A percentile compares a stretch with the other conserved stretches of the same genome.
Evolutionary conservation across 1,139 yeast species (phyloP).

Genomic region (Schizosaccharomyces versatilis): DNA sequence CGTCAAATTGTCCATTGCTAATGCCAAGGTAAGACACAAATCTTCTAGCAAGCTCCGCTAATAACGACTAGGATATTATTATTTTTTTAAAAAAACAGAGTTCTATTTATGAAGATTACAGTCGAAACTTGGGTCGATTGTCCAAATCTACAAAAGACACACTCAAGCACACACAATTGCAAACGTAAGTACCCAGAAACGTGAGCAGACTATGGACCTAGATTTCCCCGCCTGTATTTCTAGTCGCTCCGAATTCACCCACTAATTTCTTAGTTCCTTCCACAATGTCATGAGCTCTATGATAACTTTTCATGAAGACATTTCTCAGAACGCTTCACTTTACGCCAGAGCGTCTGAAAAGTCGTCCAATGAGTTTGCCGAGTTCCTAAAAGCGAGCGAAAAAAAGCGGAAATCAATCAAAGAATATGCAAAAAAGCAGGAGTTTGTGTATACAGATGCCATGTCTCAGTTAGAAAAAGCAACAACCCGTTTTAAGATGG

Average conservation of each 20-base stretch:
- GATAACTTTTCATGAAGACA: conserved; percentile 31
- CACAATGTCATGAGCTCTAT: conserved; percentile 46
- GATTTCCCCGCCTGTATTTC: background rate
- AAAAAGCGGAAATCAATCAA: conserved; percentile 3
- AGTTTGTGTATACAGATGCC: conserved; percentile 25
- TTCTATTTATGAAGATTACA: conserved; percentile 59
- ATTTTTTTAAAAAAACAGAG: conserved; percentile 49
- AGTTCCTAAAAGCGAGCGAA: conserved; percentile 1
- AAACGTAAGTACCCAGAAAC: no score
- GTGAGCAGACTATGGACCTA: conserved; percentile 17
- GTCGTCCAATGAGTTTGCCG: conserved; percentile 32
- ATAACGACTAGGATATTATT: conserved; percentile 31
- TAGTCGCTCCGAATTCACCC: background rate
- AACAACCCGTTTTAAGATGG: conserved; percentile 36
- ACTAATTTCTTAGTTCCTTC: conserved; percentile 12
- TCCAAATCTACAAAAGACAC: no score
- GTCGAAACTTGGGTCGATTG: no score
- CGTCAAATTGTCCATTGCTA: conserved; percentile 1
- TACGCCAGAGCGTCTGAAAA: conserved; percentile 48
- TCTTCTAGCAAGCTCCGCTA: no score
- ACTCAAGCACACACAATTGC: no score
- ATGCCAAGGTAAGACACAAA: conserved; percentile 3
- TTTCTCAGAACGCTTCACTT: conserved; percentile 28
- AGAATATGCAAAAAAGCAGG: conserved; percentile 5
- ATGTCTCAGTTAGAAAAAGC: conserved; percentile 89